phyloP scores from a whole-genome alignment of 2,329 filamentous ascomycete genomes.

The Chrysosporium keratinophilum region DNA sequence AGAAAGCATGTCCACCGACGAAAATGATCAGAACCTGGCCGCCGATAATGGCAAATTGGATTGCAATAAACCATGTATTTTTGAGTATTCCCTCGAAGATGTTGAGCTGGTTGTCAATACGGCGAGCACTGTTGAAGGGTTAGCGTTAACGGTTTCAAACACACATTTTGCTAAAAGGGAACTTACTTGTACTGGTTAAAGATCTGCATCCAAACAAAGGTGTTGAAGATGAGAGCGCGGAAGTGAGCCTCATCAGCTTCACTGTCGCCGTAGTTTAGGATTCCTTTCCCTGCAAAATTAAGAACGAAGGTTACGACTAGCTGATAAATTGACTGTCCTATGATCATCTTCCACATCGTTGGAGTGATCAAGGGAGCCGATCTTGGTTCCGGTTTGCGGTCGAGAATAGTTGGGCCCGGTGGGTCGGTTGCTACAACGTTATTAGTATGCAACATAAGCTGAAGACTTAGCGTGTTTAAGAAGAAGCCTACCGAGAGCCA shows the following conservation, averaged over 20 bases:
- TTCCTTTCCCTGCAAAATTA: slow-evolving; percentile 59
- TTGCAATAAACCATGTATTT: slow-evolving; percentile 46
- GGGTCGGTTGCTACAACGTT: slow-evolving; percentile 61
- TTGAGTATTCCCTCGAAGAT: slow-evolving; percentile 35
- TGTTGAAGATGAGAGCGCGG: slow-evolving; percentile 85
- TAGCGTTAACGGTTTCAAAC: slow-evolving; percentile 1
- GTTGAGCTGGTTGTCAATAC: slow-evolving; percentile 7
- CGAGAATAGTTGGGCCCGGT: slow-evolving; percentile 64
- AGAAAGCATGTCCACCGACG: slow-evolving; percentile 58
- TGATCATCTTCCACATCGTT: slow-evolving; percentile 99
- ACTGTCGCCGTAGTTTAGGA: slow-evolving; percentile 44
- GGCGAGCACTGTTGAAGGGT: slow-evolving; percentile 18
- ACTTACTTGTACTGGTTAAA: slow-evolving; percentile 43
- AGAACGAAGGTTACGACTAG: slow-evolving; percentile 70
- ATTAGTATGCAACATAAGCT: slow-evolving; percentile 1
- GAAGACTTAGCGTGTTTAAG: not conserved
- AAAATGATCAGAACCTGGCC: slow-evolving; percentile 65
- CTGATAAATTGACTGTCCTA: slow-evolving; percentile 85
- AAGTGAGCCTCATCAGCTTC: slow-evolving; percentile 45
- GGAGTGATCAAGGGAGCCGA: slow-evolving; percentile 67
- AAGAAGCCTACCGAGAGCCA: slow-evolving; percentile 48
- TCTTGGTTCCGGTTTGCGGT: slow-evolving; percentile 69
- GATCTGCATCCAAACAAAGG: slow-evolving; percentile 99
- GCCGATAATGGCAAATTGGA: slow-evolving; percentile 55
- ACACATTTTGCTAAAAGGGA: not conserved